phyloP scores from a whole-genome alignment of 345 rosid species.

The Rubroshorea leprosula region DNA sequence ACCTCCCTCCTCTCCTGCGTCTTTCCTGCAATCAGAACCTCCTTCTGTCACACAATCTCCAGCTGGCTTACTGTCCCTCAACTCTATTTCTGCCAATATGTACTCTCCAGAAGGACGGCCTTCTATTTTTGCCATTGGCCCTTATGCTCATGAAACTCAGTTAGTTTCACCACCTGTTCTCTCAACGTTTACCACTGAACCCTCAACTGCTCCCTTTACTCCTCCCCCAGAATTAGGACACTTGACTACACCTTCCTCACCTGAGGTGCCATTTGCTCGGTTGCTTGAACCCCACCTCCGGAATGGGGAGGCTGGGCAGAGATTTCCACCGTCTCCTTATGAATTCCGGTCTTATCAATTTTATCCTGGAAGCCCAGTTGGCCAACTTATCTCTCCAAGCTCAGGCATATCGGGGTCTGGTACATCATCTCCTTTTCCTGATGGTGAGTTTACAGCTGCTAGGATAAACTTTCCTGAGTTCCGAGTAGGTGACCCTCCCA shows the following conservation, averaged over 20 bases:
- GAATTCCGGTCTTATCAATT: conserved; percentile 80
- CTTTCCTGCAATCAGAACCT: conserved; percentile 90
- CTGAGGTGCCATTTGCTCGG: conserved; percentile 95
- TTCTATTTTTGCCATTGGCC: conserved; percentile 90
- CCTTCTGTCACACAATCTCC: conserved; percentile 87
- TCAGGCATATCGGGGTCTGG: conserved; percentile 87
- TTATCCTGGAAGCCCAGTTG: conserved; percentile 94
- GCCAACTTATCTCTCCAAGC: conserved; percentile 83
- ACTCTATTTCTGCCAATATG: conserved; percentile 57
- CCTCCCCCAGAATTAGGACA: conserved; percentile 87
- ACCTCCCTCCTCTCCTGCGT: conserved; percentile 96
- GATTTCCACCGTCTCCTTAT: conserved; percentile 46
- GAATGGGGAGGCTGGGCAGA: conserved; percentile 30
- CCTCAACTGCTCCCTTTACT: conserved; percentile 95
- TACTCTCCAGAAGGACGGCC: conserved; percentile 65
- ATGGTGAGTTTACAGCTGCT: conserved; percentile 38
- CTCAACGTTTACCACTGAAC: conserved; percentile 90
- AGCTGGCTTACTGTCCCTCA: conserved; percentile 49
- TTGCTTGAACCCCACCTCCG: conserved; percentile 47
- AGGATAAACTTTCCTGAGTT: conserved; percentile 52
- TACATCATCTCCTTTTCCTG: conserved; percentile 88
- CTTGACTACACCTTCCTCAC: conserved; percentile 88
- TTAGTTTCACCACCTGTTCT: conserved; percentile 91
- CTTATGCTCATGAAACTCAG: conserved; percentile 89
- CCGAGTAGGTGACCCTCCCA: conserved; percentile 53